A percentile compares a stretch with the other conserved stretches of the same genome.
These are phyloP conservation scores for Globisporangium barbulae DNA, from an alignment of 352 stramenopile species.

Conservation along the genomic window DNA sequence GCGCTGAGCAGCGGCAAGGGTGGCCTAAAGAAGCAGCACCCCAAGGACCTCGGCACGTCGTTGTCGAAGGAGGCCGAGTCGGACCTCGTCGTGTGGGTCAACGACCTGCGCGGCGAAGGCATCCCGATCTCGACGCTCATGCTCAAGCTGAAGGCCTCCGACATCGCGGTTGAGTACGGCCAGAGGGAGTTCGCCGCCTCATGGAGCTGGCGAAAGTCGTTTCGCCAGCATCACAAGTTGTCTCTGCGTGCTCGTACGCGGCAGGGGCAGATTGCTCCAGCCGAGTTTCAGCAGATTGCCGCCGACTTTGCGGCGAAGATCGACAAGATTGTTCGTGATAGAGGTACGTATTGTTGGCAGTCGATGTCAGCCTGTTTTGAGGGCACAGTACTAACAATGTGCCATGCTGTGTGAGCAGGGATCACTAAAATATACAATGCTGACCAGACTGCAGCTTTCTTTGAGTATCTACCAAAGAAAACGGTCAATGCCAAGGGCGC, in stretches of 20 bases:
- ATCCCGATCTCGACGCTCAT: neutral
- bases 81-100: neutral
- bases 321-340: slow-evolving; percentile 3
- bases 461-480: slow-evolving; percentile 15
- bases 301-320: slow-evolving; percentile 1
- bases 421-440: slow-evolving; percentile 14
- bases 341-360: slow-evolving; percentile 1
- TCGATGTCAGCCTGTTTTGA: neutral
- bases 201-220: slow-evolving; percentile 1
- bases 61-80: neutral
- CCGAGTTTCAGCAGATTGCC: slow-evolving; percentile 1
- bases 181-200: neutral
- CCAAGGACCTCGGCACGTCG: neutral
- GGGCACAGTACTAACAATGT: neutral
- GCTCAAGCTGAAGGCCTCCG: neutral
- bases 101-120: neutral
- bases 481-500: slow-evolving; percentile 7
- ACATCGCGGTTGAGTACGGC: slow-evolving; percentile 2
- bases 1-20: neutral
- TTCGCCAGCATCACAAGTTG: slow-evolving; percentile 1
- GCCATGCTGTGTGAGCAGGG: neutral
- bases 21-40: neutral
- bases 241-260: slow-evolving; percentile 1
- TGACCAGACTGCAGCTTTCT: slow-evolving; percentile 20
- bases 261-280: neutral